Evolutionary conservation across 208 protist species (phyloP).

Genomic region (Leishmania arabica): DNA sequence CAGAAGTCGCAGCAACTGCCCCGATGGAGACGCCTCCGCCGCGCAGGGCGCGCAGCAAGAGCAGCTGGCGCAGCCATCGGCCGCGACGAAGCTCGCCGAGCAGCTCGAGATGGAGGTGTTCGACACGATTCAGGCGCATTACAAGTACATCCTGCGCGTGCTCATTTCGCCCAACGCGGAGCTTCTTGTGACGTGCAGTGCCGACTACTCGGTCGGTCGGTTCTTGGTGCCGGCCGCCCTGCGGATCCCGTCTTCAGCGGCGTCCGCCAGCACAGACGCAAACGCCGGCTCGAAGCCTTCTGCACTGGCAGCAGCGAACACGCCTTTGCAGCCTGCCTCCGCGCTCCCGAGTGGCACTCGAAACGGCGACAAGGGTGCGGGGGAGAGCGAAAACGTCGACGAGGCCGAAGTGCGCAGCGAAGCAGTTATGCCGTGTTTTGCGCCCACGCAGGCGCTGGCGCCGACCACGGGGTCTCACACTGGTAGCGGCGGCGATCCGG

Average conservation of each 20-base stretch:
- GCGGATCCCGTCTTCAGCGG: conserved; percentile 11
- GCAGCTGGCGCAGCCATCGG: conserved; percentile 5
- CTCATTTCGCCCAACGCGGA: conserved; percentile 69
- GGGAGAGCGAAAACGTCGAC: background rate
- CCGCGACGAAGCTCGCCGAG: conserved; percentile 29
- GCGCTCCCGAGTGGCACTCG: background rate
- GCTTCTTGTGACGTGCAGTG: conserved; percentile 79
- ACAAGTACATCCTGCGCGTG: conserved; percentile 90
- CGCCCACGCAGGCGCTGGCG: conserved; percentile 22
- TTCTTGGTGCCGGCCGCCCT: conserved; percentile 59
- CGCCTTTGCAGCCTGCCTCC: background rate
- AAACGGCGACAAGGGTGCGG: background rate
- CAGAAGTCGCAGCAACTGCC: conserved; percentile 14
- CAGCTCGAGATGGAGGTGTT: conserved; percentile 74
- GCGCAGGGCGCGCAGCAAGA: background rate
- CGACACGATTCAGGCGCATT: conserved; percentile 78
- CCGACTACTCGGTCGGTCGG: conserved; percentile 84
- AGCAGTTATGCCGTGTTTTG: conserved; percentile 19
- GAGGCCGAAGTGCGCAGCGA: conserved; percentile 14
- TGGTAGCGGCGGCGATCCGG: background rate
- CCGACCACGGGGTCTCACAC: background rate
- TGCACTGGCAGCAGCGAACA: background rate
- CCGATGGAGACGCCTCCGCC: background rate
- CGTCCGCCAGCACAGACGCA: background rate
- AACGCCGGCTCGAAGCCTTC: conserved; percentile 2